Evolutionary conservation across 805 yeast species (phyloP), one percentile per base, ranked within the genome.

Genomic region (Scheffersomyces coipomensis): DNA sequence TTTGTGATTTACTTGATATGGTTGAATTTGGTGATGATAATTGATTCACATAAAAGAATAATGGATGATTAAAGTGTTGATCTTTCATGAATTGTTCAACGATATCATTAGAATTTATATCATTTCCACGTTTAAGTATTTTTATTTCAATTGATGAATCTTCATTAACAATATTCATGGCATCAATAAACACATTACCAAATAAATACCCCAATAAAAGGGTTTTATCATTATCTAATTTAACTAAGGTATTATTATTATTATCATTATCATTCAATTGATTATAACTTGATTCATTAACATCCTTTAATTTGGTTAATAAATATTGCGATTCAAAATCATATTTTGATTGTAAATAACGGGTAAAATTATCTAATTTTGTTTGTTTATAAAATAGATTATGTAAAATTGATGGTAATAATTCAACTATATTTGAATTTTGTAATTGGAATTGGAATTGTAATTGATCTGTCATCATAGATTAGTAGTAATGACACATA

Each of bases 151-250:
- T 25, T 26, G 22, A 31, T 34, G 10, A 15, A 19, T 18, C 13
- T 26, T 37, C 13, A 13, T 23, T 23, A n/a, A 43, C 15, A 11
- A 55, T 42, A n/a, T 45, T 44, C 10, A 55, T 25, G 5, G 56
- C 53, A 2, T 44, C 41, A 5, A 46, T 38, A 24, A 37, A 54
- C 7, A 39, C 39, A 19, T 39, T 39, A n/a, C 62, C 63, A 40
- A 45, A 46, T 13, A 50, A 26, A n/a, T 55, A 35, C 3, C 52
- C 33, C 27, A 58, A 38, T 10, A 47, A 19, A 11, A 55, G 15
- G n/a, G 46, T 40, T 35, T 48, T 51, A 19, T 54, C 48, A 34
- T 48, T 39, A 31, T 51, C 51, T 4, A 43, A 19, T 39, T 39
- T 19, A 29, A n/a, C 5, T 38, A 34, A 1, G 16, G 3, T 15